Evolutionary conservation across 768 basidiomycete genomes (phyloP).

Genomic region (Boletus rufocinnamomeus): DNA sequence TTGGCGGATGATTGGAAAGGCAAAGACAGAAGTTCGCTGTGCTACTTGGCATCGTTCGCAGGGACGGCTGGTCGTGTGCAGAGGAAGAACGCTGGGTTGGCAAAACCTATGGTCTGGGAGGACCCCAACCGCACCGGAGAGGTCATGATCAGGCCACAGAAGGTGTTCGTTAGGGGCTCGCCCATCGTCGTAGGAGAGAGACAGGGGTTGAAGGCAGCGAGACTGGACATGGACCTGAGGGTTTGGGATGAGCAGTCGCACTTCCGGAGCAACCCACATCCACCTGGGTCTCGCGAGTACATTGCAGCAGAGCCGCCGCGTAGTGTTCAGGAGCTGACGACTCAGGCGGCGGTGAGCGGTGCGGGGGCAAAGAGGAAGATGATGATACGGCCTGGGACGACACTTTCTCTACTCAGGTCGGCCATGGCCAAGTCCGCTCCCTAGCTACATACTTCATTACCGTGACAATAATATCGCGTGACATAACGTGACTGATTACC

Average conservation of each 20-base stretch:
- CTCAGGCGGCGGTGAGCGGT: slow-evolving; percentile 7
- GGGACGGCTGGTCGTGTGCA: slow-evolving; percentile 30
- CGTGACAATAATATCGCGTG: slow-evolving; percentile 28
- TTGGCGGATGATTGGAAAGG: slow-evolving; percentile 40
- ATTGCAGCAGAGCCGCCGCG: slow-evolving; percentile 35
- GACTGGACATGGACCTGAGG: slow-evolving; percentile 35
- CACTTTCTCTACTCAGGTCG: slow-evolving; percentile 20
- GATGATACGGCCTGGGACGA: not conserved
- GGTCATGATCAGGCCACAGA: slow-evolving; percentile 32
- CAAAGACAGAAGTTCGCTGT: slow-evolving; percentile 11
- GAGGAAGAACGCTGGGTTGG: slow-evolving; percentile 20
- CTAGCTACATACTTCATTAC: not conserved
- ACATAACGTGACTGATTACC: slow-evolving; percentile 29
- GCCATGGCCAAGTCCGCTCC: slow-evolving; percentile 19
- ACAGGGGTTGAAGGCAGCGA: slow-evolving; percentile 41
- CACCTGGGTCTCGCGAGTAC: slow-evolving; percentile 53
- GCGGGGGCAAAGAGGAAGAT: slow-evolving; percentile 5
- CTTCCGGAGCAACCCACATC: slow-evolving; percentile 44
- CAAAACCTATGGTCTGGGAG: slow-evolving; percentile 30
- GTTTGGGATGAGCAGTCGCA: slow-evolving; percentile 35
- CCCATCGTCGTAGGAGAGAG: slow-evolving; percentile 51
- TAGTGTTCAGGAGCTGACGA: slow-evolving; percentile 24
- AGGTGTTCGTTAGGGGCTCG: slow-evolving; percentile 33
- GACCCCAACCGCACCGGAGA: slow-evolving; percentile 31
- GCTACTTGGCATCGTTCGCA: slow-evolving; percentile 36